Evolutionary conservation across 208 protist species (phyloP).

Genomic region (Trypanosoma avium): DNA sequence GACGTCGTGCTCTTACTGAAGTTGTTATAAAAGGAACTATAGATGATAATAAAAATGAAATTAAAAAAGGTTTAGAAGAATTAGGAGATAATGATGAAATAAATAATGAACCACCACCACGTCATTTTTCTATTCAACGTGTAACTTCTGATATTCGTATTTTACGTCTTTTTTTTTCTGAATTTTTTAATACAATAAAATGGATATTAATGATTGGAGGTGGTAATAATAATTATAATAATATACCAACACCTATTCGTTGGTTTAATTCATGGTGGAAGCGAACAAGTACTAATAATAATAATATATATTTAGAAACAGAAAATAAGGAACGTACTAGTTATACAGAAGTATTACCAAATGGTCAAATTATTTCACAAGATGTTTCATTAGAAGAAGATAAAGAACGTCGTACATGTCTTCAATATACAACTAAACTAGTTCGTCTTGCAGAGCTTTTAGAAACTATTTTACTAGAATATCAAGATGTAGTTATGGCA

Average conservation of each 20-base stretch:
- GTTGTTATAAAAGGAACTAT: not conserved
- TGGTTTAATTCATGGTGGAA: too few relatives aligned
- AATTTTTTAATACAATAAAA: not conserved
- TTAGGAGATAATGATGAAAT: too few relatives aligned
- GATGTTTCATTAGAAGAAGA: slow-evolving; percentile 46
- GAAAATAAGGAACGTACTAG: too few relatives aligned
- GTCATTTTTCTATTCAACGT: slow-evolving; percentile 6
- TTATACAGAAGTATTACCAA: slow-evolving; percentile 57
- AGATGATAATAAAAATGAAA: not conserved
- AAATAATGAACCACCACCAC: not conserved
- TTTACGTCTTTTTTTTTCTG: not conserved
- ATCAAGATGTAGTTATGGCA: slow-evolving; percentile 46
- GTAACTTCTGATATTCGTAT: slow-evolving; percentile 6
- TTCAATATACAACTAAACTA: slow-evolving; percentile 44
- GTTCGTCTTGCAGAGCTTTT: slow-evolving; percentile 36
- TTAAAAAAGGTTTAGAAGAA: not conserved
- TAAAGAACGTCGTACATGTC: slow-evolving; percentile 52
- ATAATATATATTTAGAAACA: too few relatives aligned
- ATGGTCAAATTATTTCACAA: slow-evolving; percentile 46
- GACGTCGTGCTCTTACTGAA: not conserved
- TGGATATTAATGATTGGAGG: slow-evolving; percentile 4
- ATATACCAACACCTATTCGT: not conserved
- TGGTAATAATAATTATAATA: not conserved
- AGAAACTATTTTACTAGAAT: slow-evolving; percentile 53
- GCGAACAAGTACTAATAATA: too few relatives aligned